Evolutionary conservation across 495 filamentous ascomycete genomes (phyloP), one percentile per base, ranked within the genome.

Genomic region (Podospora didyma): DNA sequence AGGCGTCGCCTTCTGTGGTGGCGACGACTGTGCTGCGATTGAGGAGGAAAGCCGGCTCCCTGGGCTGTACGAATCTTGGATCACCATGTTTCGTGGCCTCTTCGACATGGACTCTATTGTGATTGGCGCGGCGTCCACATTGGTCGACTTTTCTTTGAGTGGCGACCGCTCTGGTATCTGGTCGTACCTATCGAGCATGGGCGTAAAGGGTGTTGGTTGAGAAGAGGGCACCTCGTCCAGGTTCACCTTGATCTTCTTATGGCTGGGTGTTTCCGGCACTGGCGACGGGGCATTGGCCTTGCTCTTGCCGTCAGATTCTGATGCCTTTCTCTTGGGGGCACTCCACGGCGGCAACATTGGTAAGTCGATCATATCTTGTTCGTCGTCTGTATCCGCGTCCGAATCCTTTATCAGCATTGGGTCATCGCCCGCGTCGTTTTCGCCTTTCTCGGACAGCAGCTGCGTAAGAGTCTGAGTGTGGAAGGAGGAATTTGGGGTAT

Each of bases 391-490:
- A 10, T 72, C 68, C 20, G 64, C 67, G 22, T 71, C 62, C 4
- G 72, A 76, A 46, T 74, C 72, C 46, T 62, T 59, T 9, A 77
- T 66, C 28, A 69, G 53, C 47, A 61, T 62, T 1, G 66, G 50
- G 12, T 71, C 58, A 1, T 34, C 56, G 3, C 58, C 59, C 2
- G n/a, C 24, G 2, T 56, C 46, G 31, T 49, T 21, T 11, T 39
- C 39, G 41, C 56, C 58, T 59, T 66, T 65, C 11, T 31, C 46
- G n/a, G 70, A 63, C 22, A 74, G 24, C 11, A 76, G 61, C 56
- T 78, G 75, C 1, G 75, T 78, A 12, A 78, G 49, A 2, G 73
- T 78, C 52, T 77, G 74, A 0, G 74, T 77, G 35, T 77, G 68
- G 31, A 73, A 75, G 16, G 71, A 73, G 5, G 64, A 65, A 21